These are phyloP conservation scores for Mucor racemosus DNA, from an alignment of 371 early-diverging fungal species.

Conservation along the genomic window DNA sequence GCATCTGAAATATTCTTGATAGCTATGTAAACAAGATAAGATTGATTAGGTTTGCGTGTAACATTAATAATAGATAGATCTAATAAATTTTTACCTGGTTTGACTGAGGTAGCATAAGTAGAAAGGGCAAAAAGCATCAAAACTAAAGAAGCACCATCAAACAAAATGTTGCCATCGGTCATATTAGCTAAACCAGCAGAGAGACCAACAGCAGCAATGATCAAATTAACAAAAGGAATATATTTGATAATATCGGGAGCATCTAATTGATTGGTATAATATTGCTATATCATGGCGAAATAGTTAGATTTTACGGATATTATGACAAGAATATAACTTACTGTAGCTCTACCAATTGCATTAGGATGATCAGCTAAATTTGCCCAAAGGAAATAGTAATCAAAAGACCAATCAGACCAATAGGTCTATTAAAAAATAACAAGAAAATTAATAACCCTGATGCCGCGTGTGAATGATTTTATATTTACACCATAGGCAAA, in stretches of 20 bases:
- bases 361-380: constrained; percentile 47
- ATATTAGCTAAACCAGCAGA: constrained; percentile 54
- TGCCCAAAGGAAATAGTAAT: constrained; percentile 53
- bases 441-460: not conserved
- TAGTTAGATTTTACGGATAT: not conserved
- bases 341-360: constrained; percentile 46
- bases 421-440: constrained; percentile 33
- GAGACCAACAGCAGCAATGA: constrained; percentile 52
- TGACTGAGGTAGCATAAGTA: constrained; percentile 51
- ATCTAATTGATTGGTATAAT: constrained; percentile 43
- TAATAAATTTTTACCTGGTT: constrained; percentile 37
- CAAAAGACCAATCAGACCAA: constrained; percentile 60
- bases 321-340: constrained; percentile 22
- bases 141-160: constrained; percentile 57
- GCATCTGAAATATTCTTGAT: constrained; percentile 32
- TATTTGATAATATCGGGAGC: constrained; percentile 53
- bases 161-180: constrained; percentile 50
- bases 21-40: constrained; percentile 4
- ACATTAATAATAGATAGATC: not conserved
- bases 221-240: constrained; percentile 49
- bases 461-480: not conserved
- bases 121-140: constrained; percentile 54
- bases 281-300: constrained; percentile 26
- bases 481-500: constrained; percentile 54
- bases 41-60: constrained; percentile 1